Evolutionary conservation across 495 filamentous ascomycete species (phyloP), one percentile per base, ranked within the genome.

Genomic region (Trichoderma asperelloides): DNA sequence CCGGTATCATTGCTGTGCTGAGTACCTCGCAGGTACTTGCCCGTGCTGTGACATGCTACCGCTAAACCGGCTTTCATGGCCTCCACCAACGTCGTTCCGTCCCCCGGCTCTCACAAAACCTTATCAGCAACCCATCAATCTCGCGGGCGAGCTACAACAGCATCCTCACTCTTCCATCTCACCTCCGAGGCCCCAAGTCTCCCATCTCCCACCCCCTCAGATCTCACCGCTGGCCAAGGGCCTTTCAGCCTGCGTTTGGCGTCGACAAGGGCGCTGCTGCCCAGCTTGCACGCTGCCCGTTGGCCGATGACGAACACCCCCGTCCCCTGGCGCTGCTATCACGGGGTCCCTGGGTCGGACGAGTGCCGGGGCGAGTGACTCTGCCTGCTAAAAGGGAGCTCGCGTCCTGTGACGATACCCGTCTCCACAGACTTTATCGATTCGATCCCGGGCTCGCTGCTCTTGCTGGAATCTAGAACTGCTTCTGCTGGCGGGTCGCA

Each of bases 381-480:
- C 55, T 60, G 27, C 43, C 43, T 60, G 55, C 23, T 60, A 60
- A 60, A 60, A 60, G 55, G 33, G 55, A 60, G 55, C 55, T 60
- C 55, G 55, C 55, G 55, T 60, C 55, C 55, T 60, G 55, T 60
- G 55, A 60, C 55, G 55, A 60, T 60, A 60, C 55, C 25, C 55
- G 55, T 60, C 55, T 60, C 55, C 55, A 60, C 55, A 60, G 55
- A 28, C 55, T 60, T 33, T 60, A 60, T 60, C 55, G 55, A 60
- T 60, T 60, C 55, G 55, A 55, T n/a, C 25, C 55, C 33, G n/a
- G 13, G 43, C 43, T 47, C 12, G 13, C 43, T 47, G 43, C 43
- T 47, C 0, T 13, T 47, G 33, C 33, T 37, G 33, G 33, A 37
- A 37, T n/a, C n/a, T 47, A 28, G 55, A 28, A 5, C 8, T 23